Percentiles rank a stretch among this genome's conserved stretches.
These are phyloP conservation scores for Yueomyces sp. DNA, from an alignment of 805 yeast species.

Conservation along the genomic window DNA sequence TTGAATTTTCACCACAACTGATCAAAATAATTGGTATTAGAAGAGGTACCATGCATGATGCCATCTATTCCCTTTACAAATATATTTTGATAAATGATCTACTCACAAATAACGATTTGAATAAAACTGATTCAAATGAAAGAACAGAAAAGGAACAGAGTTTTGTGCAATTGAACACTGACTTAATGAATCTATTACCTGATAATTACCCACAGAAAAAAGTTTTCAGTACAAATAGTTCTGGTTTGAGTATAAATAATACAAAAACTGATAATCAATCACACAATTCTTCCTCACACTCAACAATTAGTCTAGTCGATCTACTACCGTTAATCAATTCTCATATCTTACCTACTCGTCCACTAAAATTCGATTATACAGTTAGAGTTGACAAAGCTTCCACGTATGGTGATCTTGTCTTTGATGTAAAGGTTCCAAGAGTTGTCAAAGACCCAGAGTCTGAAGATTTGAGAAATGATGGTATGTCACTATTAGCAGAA, in stretches of 20 bases:
- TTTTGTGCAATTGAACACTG: slow-evolving; percentile 36
- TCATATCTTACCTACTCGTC: slow-evolving; percentile 68
- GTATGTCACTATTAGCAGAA: slow-evolving; percentile 16
- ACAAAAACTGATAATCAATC: not conserved
- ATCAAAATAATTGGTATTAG: slow-evolving; percentile 58
- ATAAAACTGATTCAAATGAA: slow-evolving; percentile 2
- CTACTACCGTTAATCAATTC: slow-evolving; percentile 24
- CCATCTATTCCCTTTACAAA: slow-evolving; percentile 69
- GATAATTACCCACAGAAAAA: slow-evolving; percentile 1
- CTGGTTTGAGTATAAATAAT: not conserved
- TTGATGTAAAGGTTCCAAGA: slow-evolving; percentile 52
- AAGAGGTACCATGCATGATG: slow-evolving; percentile 78
- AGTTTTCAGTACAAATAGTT: not conserved
- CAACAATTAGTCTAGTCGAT: slow-evolving; percentile 37
- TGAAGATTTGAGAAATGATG: slow-evolving; percentile 19
- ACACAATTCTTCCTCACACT: slow-evolving; percentile 1
- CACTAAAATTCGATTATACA: slow-evolving; percentile 63
- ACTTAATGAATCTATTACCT: slow-evolving; percentile 30
- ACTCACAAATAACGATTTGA: slow-evolving; percentile 14
- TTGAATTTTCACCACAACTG: slow-evolving; percentile 46
- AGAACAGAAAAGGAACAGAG: slow-evolving; percentile 36
- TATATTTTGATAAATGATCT: slow-evolving; percentile 58
- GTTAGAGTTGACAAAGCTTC: slow-evolving; percentile 65
- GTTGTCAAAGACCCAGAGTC: slow-evolving; percentile 19
- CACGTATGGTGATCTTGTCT: slow-evolving; percentile 66